A percentile compares a stretch with the other conserved stretches of the same genome.
phyloP scores from a whole-genome alignment of 2,329 filamentous ascomycete genomes.

The Beauveria pseudobassiana region DNA sequence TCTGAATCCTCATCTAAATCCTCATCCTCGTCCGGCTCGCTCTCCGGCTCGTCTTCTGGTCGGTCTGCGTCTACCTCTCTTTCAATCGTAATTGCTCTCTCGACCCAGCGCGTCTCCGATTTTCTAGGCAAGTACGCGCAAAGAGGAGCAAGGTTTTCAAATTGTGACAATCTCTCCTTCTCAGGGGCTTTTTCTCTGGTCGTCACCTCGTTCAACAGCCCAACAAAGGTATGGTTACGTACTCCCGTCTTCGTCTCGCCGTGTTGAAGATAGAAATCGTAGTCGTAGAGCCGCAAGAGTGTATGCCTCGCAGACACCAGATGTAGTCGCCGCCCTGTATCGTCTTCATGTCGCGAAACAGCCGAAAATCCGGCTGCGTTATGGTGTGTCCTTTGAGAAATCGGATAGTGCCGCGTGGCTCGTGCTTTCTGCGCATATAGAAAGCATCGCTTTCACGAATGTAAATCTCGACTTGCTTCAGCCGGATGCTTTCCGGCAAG shows the following conservation, averaged over 20 bases:
- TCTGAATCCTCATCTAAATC: no score
- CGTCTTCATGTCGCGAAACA: slow-evolving; percentile 28
- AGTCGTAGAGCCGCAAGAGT: slow-evolving; percentile 35
- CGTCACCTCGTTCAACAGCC: slow-evolving; percentile 20
- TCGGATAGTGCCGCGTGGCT: slow-evolving; percentile 18
- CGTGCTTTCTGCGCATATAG: slow-evolving; percentile 30
- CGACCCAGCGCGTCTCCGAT: background rate
- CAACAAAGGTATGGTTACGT: slow-evolving; percentile 24
- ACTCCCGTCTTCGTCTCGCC: slow-evolving; percentile 12
- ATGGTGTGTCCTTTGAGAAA: slow-evolving; percentile 24
- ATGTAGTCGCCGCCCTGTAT: slow-evolving; percentile 40
- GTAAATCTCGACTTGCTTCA: slow-evolving; percentile 34
- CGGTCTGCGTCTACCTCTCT: background rate
- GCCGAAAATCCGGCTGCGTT: slow-evolving; percentile 33
- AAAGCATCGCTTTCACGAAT: slow-evolving; percentile 27
- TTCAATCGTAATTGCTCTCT: background rate
- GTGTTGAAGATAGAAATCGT: slow-evolving; percentile 18
- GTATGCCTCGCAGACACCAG: slow-evolving; percentile 35
- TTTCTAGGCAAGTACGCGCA: background rate
- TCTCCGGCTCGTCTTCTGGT: background rate
- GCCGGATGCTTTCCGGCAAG: slow-evolving; percentile 29
- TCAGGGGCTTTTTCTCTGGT: slow-evolving; percentile 14
- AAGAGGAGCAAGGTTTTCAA: slow-evolving; percentile 19
- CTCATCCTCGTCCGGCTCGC: background rate
- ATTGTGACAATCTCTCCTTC: slow-evolving; percentile 11